Evolutionary conservation across 805 yeast species (phyloP).

Genomic region (Candida xiaguanensis): DNA sequence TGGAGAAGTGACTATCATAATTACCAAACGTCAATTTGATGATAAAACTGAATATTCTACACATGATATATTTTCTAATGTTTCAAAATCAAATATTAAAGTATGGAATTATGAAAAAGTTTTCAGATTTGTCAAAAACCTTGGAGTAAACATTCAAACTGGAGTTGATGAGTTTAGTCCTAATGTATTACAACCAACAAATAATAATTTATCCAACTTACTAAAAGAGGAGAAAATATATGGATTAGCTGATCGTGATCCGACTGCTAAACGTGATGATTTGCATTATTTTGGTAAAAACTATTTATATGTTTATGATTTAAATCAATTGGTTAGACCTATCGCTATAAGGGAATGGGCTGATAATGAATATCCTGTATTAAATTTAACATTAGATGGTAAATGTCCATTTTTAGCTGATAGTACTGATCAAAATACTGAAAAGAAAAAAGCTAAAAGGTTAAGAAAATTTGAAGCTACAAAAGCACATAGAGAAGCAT

Average conservation of each 20-base stretch:
- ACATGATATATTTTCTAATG: conserved; percentile 66
- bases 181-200: background rate
- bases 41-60: conserved; percentile 37
- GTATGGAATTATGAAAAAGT: conserved; percentile 90
- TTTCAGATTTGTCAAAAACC: conserved; percentile 66
- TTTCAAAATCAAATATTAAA: conserved; percentile 58
- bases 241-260: conserved; percentile 89
- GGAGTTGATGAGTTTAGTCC: conserved; percentile 17
- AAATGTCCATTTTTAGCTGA: conserved; percentile 81
- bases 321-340: conserved; percentile 74
- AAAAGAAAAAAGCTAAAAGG: conserved; percentile 38
- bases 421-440: conserved; percentile 33
- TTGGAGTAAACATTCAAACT: conserved; percentile 33
- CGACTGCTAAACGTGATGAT: conserved; percentile 79
- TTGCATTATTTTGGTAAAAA: conserved; percentile 70
- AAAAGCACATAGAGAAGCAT: conserved; percentile 36
- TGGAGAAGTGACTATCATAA: conserved; percentile 68
- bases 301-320: conserved; percentile 76
- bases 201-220: conserved; percentile 40
- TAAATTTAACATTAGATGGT: conserved; percentile 64
- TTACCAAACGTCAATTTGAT: conserved; percentile 57
- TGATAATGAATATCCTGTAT: conserved; percentile 49
- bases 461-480: conserved; percentile 39
- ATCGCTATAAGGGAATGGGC: conserved; percentile 80
- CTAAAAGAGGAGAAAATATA: conserved; percentile 79